A percentile compares a stretch with the other conserved stretches of the same genome.
Conservation (phyloP, 352 stramenopile genomes). For the Pythium aristosporum region DNA sequence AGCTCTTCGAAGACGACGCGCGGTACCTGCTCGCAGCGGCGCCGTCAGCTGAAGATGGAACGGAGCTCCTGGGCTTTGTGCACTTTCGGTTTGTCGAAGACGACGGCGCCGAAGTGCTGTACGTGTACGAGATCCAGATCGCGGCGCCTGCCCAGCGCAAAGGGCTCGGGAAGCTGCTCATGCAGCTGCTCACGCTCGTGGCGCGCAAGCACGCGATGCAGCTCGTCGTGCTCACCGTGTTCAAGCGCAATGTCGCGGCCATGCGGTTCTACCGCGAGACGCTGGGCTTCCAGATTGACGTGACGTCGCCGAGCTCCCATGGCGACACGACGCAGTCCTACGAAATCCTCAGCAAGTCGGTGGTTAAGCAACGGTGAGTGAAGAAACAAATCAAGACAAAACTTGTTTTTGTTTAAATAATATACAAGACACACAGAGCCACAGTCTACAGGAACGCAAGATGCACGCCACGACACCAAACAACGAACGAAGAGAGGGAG, state of each 20-base stretch:
- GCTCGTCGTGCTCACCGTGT: conserved; percentile 94
- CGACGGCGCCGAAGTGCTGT: conserved; percentile 88
- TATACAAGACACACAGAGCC: conserved; percentile 9
- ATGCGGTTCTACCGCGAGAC: conserved; percentile 90
- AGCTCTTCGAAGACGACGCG: conserved; percentile 85
- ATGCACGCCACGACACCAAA: conserved; percentile 2
- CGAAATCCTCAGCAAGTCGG: conserved; percentile 80
- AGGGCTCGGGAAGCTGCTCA: conserved; percentile 90
- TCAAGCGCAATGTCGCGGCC: conserved; percentile 86
- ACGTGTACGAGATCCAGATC: conserved; percentile 95
- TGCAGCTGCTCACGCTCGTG: conserved; percentile 87
- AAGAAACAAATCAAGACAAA: not conserved
- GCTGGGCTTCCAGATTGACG: conserved; percentile 88
- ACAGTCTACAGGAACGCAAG: conserved; percentile 1
- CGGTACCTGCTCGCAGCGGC: conserved; percentile 77
- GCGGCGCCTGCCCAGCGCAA: conserved; percentile 49
- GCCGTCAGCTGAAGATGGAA: not conserved
- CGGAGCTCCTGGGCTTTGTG: conserved; percentile 70
- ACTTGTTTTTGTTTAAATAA: conserved; percentile 23
- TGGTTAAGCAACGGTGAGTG: conserved; percentile 25
- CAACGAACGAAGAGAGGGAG: not conserved
- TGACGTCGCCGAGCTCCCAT: conserved; percentile 85
- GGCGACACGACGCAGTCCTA: conserved; percentile 77
- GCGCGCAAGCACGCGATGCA: conserved; percentile 77
- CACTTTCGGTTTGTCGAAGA: conserved; percentile 95